phyloP scores from a whole-genome alignment of 2,329 filamentous ascomycete species.

The Calonectria pseudoturangicola region DNA sequence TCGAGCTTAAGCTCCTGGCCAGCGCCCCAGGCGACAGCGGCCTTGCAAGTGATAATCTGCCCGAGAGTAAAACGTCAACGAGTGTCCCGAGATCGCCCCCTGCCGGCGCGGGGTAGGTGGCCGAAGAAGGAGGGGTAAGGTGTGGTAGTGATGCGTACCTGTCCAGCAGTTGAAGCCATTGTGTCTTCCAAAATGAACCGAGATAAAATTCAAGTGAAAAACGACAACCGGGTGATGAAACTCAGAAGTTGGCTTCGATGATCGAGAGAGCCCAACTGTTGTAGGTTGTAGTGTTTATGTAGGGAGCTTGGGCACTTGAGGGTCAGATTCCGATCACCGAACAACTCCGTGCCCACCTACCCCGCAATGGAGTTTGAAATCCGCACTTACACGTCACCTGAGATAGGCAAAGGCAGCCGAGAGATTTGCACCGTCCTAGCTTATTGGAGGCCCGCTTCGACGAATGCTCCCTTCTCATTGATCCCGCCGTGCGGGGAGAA shows the following conservation, averaged over 20 bases:
- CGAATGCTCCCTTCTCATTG: constrained; percentile 39
- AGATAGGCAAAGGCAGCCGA: constrained; percentile 53
- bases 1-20: constrained; percentile 92
- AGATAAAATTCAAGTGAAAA: constrained; percentile 42
- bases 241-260: constrained; percentile 42
- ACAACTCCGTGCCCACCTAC: constrained; percentile 52
- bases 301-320: constrained; percentile 46
- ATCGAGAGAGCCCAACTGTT: constrained; percentile 35
- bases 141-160: constrained; percentile 62
- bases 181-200: constrained; percentile 46
- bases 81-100: constrained; percentile 37
- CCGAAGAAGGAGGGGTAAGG: constrained; percentile 49
- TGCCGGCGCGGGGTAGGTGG: constrained; percentile 49
- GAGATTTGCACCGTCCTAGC: constrained; percentile 30
- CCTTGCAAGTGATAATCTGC: constrained; percentile 96
- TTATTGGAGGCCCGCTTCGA: constrained; percentile 45
- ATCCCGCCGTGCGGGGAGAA: constrained; percentile 40
- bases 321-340: constrained; percentile 56
- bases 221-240: constrained; percentile 35
- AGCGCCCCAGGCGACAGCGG: constrained; percentile 97
- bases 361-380: constrained; percentile 55
- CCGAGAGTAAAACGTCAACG: constrained; percentile 42
- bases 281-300: constrained; percentile 50
- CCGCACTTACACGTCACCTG: constrained; percentile 46
- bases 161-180: constrained; percentile 72